Evolutionary conservation across 2,329 filamentous ascomycete species (phyloP).

Genomic region (Hypoxylon sp.): DNA sequence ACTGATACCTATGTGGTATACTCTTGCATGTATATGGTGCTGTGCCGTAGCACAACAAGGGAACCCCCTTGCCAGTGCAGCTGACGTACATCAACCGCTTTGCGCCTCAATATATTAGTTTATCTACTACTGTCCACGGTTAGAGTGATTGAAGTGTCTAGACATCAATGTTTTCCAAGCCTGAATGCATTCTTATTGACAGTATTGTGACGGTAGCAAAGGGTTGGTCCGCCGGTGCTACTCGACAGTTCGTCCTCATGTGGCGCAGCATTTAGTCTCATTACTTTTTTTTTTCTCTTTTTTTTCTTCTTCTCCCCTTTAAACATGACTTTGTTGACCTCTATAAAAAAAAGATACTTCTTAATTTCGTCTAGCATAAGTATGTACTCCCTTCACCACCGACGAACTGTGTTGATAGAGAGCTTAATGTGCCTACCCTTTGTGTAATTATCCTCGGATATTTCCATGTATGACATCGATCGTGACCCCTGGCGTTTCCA

Average conservation of each 20-base stretch:
- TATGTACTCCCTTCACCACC: background rate
- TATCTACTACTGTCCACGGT: background rate
- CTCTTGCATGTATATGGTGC: constrained; percentile 8
- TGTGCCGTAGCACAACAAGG: constrained; percentile 14
- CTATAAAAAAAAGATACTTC: background rate
- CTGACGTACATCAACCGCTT: background rate
- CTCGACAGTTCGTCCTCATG: background rate
- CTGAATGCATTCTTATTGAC: background rate
- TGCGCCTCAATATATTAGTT: constrained; percentile 6
- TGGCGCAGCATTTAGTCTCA: constrained; percentile 2
- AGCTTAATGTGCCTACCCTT: constrained; percentile 3
- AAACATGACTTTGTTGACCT: background rate
- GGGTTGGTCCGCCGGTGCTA: background rate
- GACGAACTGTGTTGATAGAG: background rate
- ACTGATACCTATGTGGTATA: constrained; percentile 1
- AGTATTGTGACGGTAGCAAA: background rate
- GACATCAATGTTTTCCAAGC: background rate
- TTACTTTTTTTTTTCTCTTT: background rate
- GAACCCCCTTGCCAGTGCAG: constrained; percentile 17
- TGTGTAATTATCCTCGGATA: background rate
- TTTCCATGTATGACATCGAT: constrained; percentile 7
- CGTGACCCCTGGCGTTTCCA: constrained; percentile 30
- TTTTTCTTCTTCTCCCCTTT: background rate
- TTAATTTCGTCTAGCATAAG: background rate
- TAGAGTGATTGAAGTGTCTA: background rate